Percentiles rank a stretch among this genome's conserved stretches.
phyloP scores from a whole-genome alignment of 2,329 filamentous ascomycete species.

The Raffaelea ambrosiae region DNA sequence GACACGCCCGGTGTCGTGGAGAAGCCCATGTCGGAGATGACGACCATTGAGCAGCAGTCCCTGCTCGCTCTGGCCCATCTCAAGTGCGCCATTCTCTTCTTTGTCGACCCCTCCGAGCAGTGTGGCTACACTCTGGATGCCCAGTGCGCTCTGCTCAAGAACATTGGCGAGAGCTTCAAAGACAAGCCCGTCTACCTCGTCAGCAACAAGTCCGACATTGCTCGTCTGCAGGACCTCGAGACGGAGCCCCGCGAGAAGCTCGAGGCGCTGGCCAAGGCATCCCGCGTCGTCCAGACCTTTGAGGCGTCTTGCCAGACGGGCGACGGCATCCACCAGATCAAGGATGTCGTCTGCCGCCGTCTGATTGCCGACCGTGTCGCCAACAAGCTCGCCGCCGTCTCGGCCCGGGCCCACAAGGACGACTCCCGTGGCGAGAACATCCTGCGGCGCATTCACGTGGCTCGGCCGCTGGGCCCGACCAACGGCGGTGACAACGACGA shows the following conservation, averaged over 20 bases:
- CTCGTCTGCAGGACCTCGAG: constrained; percentile 78
- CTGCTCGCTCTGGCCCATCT: constrained; percentile 97
- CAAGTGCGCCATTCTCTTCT: constrained; percentile 90
- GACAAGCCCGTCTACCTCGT: constrained; percentile 97
- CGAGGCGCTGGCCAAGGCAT: constrained; percentile 19
- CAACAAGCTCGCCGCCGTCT: constrained; percentile 92
- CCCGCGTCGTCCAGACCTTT: constrained; percentile 84
- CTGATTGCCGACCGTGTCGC: constrained; percentile 88
- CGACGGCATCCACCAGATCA: constrained; percentile 88
- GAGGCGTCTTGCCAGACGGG: constrained; percentile 92
- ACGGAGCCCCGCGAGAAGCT: constrained; percentile 56
- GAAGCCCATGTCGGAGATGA: constrained; percentile 98
- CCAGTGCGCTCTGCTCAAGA: constrained; percentile 91
- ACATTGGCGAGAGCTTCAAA: constrained; percentile 91
- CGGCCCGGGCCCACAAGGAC: constrained; percentile 63
- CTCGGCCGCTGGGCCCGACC: constrained; percentile 64
- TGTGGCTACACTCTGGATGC: constrained; percentile 90
- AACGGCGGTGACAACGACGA: constrained; percentile 33
- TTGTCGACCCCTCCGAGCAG: constrained; percentile 96
- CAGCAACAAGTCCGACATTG: constrained; percentile 96
- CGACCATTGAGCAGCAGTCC: constrained; percentile 98
- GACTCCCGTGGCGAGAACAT: constrained; percentile 82
- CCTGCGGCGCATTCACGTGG: constrained; percentile 90
- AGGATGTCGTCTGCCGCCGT: constrained; percentile 89
- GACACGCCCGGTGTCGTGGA: constrained; percentile 98